Percentiles rank a stretch among this genome's conserved stretches.
Conservation (phyloP, 306 rosid genomes). For the Dryas drummondii region DNA sequence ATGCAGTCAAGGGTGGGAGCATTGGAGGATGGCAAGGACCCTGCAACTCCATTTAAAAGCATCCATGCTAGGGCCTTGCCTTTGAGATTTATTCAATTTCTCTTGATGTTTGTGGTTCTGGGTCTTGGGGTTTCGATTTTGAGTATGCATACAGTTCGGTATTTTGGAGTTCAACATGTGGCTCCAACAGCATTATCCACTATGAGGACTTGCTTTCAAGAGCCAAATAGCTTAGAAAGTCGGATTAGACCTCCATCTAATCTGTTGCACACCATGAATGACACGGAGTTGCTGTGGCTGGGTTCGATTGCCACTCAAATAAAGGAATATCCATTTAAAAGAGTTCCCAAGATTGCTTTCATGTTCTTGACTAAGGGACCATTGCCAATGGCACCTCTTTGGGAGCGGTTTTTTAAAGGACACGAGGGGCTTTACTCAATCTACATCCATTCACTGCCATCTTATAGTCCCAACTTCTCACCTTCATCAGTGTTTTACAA, state of each 20-base stretch:
- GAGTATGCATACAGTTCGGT: constrained; percentile 70
- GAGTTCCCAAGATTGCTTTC: constrained; percentile 91
- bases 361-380: constrained; percentile 98
- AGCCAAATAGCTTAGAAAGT: constrained; percentile 50
- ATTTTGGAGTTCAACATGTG: constrained; percentile 55
- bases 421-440: constrained; percentile 63
- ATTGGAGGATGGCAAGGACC: constrained; percentile 84
- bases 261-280: constrained; percentile 75
- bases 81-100: constrained; percentile 64
- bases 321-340: constrained; percentile 62
- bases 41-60: constrained; percentile 38
- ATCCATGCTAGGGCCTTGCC: constrained; percentile 65
- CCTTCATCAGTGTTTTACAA: constrained; percentile 69
- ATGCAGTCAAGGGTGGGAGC: constrained; percentile 60
- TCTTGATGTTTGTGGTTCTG: constrained; percentile 59
- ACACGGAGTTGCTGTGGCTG: constrained; percentile 77
- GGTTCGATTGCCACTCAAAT: constrained; percentile 68
- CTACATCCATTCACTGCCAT: constrained; percentile 79
- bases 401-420: constrained; percentile 86
- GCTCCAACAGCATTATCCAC: constrained; percentile 44
- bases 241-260: constrained; percentile 69
- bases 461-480: constrained; percentile 51
- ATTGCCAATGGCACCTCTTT: constrained; percentile 87
- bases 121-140: constrained; percentile 71
- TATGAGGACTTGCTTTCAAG: constrained; percentile 52